Percentiles rank a stretch among this genome's conserved stretches.
These are phyloP conservation scores for Scopulariopsis brevicaulis DNA, from an alignment of 2,329 filamentous ascomycete species.

Conservation along the genomic window DNA sequence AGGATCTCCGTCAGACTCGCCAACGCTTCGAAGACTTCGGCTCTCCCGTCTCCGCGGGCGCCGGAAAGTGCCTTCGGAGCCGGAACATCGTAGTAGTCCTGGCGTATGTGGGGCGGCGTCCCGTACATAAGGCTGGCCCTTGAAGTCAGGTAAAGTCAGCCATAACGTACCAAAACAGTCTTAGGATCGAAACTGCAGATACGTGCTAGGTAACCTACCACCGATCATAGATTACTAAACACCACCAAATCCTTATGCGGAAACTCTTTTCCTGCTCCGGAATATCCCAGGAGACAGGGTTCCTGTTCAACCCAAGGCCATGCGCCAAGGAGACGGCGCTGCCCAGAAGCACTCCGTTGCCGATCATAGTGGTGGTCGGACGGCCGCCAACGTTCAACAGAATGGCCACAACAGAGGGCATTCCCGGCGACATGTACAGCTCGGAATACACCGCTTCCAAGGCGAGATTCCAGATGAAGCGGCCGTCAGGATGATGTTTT, in stretches of 20 bases:
- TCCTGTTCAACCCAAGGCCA: background rate
- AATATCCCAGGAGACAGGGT: background rate
- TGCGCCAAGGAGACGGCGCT: background rate
- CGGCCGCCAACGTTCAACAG: background rate
- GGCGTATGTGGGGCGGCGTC: background rate
- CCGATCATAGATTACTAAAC: background rate
- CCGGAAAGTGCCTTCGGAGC: background rate
- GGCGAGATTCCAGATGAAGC: background rate
- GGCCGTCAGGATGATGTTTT: background rate
- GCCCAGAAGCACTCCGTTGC: background rate
- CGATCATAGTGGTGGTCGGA: background rate
- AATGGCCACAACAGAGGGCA: background rate
- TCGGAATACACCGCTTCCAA: background rate
- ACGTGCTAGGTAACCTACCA: background rate
- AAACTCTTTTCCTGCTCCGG: background rate
- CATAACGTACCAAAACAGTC: background rate
- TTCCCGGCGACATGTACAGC: background rate
- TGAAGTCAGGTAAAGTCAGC: background rate
- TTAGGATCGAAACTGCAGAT: too few species aligned
- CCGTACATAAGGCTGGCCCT: background rate
- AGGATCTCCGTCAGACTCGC: background rate
- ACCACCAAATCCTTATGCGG: background rate
- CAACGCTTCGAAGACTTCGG: background rate
- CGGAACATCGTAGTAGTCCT: background rate
- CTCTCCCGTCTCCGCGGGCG: background rate